These are phyloP conservation scores for Spiromastix sp. DNA, from an alignment of 2,329 filamentous ascomycete genomes.

Conservation along the genomic window DNA sequence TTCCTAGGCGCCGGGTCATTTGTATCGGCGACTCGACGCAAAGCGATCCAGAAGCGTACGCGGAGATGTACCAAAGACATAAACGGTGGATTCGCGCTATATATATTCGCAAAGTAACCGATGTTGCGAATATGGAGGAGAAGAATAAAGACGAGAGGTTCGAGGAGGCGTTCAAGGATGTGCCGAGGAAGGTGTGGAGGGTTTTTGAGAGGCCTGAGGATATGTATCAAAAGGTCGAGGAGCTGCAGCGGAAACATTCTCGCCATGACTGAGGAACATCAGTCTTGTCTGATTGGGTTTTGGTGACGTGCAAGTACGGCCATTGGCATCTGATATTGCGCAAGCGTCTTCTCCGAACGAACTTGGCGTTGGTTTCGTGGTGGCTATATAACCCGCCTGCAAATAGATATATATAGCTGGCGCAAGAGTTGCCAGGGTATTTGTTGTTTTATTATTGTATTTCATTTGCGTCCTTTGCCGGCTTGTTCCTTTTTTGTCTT, in stretches of 20 bases:
- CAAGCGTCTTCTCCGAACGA: too few species aligned
- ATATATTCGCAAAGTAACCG: conserved; percentile 72
- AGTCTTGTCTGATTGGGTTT: too few species aligned
- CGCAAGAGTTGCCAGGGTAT: too few species aligned
- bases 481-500: too few species aligned
- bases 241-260: conserved; percentile 15
- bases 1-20: conserved; percentile 70
- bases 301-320: too few species aligned
- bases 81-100: conserved; percentile 74
- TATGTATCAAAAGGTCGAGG: conserved; percentile 29
- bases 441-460: too few species aligned
- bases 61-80: conserved; percentile 58
- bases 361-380: too few species aligned
- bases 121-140: conserved; percentile 62
- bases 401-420: too few species aligned
- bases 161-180: conserved; percentile 65
- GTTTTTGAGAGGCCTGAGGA: conserved; percentile 72
- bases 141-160: conserved; percentile 69
- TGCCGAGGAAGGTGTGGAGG: conserved; percentile 64
- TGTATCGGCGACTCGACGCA: conserved; percentile 87
- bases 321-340: too few species aligned
- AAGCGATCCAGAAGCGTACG: conserved; percentile 83
- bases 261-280: background rate
- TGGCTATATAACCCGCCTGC: too few species aligned
- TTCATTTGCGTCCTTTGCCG: too few species aligned